Percentiles rank a stretch among this genome's conserved stretches.
Conservation (phyloP, 352 stramenopile genomes). For the Peronospora destructor region DNA sequence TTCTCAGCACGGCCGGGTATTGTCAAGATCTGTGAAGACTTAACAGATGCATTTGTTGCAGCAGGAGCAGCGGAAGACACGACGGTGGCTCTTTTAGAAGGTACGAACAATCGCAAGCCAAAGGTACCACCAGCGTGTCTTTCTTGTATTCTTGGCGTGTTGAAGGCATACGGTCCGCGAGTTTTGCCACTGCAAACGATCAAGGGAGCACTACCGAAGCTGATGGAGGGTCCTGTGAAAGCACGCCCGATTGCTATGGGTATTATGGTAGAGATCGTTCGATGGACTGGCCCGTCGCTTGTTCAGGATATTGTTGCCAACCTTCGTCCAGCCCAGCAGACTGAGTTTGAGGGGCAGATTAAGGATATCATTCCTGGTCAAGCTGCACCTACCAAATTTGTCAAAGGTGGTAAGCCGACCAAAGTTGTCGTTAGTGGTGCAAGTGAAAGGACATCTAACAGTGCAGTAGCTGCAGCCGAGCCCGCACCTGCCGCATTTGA, state of each 20-base stretch:
- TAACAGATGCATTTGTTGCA: constrained; percentile 70
- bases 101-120: constrained; percentile 81
- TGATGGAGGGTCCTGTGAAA: constrained; percentile 81
- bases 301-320: constrained; percentile 77
- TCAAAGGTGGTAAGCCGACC: constrained; percentile 51
- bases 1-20: constrained; percentile 72
- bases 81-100: constrained; percentile 64
- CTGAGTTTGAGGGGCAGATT: constrained; percentile 68
- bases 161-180: constrained; percentile 76
- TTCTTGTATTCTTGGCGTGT: constrained; percentile 49
- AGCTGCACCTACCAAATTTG: constrained; percentile 58
- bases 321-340: constrained; percentile 75
- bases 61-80: constrained; percentile 71
- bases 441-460: constrained; percentile 9
- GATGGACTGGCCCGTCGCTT: constrained; percentile 68
- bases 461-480: constrained; percentile 3
- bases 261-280: constrained; percentile 74
- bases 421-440: constrained; percentile 9
- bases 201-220: constrained; percentile 55
- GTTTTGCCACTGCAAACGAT: constrained; percentile 61
- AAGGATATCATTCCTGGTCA: constrained; percentile 69
- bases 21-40: constrained; percentile 72
- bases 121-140: constrained; percentile 79
- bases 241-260: constrained; percentile 73
- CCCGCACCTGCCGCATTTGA: constrained; percentile 42